Evolutionary conservation across 139 green algal species (phyloP).

Genomic region (Chlamydomonas schloesseri): DNA sequence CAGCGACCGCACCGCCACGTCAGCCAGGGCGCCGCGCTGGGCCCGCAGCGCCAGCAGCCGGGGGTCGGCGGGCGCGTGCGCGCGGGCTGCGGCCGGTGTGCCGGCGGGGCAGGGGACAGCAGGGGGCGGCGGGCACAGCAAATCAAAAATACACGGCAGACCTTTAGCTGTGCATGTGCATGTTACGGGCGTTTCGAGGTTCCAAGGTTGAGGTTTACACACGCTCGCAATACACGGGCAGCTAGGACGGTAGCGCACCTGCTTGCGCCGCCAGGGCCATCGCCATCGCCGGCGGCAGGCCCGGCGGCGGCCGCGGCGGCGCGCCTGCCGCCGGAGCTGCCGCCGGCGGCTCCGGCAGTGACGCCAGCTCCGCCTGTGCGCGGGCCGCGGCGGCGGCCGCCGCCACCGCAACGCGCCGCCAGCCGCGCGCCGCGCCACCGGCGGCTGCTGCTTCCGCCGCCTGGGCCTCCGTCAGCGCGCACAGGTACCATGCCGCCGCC

Average conservation of each 20-base stretch:
- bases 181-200: no score
- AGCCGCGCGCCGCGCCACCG: neutral
- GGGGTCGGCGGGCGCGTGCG: slow-evolving; percentile 6
- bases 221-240: no score
- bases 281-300: slow-evolving; percentile 1
- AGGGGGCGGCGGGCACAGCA: no score
- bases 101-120: no score
- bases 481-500: slow-evolving; percentile 10
- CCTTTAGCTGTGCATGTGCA: no score
- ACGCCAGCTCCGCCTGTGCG: slow-evolving; percentile 4
- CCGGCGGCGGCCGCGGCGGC: neutral
- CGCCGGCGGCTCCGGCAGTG: slow-evolving; percentile 11
- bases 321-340: neutral
- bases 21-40: slow-evolving; percentile 5
- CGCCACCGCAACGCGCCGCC: neutral
- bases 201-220: no score
- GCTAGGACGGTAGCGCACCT: neutral
- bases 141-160: no score
- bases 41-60: neutral
- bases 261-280: slow-evolving; percentile 12
- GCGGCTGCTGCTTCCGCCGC: neutral
- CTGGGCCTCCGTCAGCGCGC: slow-evolving; percentile 20
- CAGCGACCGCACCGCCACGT: slow-evolving; percentile 51
- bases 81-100: neutral
- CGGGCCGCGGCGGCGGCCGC: neutral